Evolutionary conservation across 441 rosid genomes (phyloP).

Genomic region (Arabidopsis lyrata): DNA sequence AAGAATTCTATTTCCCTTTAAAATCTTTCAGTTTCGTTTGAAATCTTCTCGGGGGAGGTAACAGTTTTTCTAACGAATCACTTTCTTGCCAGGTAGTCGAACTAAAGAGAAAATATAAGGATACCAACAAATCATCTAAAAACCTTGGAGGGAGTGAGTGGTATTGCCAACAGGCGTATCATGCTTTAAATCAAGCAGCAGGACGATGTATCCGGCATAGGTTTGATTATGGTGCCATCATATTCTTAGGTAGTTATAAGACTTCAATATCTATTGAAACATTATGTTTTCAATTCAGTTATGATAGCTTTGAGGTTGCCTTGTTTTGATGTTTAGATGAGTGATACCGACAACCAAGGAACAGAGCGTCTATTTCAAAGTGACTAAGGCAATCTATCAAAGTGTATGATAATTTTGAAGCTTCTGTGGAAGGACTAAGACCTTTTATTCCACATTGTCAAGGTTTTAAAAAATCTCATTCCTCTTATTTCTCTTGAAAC

Average conservation of each 20-base stretch:
- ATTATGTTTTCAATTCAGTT: slow-evolving; percentile 19
- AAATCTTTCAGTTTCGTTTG: slow-evolving; percentile 9
- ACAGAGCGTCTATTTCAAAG: slow-evolving; percentile 76
- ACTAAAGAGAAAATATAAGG: slow-evolving; percentile 90
- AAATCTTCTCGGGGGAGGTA: slow-evolving; percentile 12
- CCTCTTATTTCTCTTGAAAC: slow-evolving; percentile 24
- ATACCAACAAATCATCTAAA: slow-evolving; percentile 77
- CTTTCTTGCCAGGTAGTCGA: slow-evolving; percentile 68
- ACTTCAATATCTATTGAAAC: neutral
- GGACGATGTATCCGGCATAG: slow-evolving; percentile 97
- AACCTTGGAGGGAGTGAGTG: slow-evolving; percentile 91
- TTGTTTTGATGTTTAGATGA: slow-evolving; percentile 65
- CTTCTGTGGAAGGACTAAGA: slow-evolving; percentile 65
- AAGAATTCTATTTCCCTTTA: slow-evolving; percentile 41
- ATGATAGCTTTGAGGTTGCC: slow-evolving; percentile 14
- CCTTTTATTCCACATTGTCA: slow-evolving; percentile 75
- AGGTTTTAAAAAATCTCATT: slow-evolving; percentile 54
- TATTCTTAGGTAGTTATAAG: slow-evolving; percentile 70
- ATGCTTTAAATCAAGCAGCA: slow-evolving; percentile 96
- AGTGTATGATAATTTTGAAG: slow-evolving; percentile 65
- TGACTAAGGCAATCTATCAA: slow-evolving; percentile 90
- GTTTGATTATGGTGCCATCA: slow-evolving; percentile 93
- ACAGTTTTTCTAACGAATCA: slow-evolving; percentile 38
- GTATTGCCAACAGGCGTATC: slow-evolving; percentile 98
- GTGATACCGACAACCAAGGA: slow-evolving; percentile 79